Conservation (phyloP, 2,329 filamentous ascomycete species). For the Didymella pomorum region DNA sequence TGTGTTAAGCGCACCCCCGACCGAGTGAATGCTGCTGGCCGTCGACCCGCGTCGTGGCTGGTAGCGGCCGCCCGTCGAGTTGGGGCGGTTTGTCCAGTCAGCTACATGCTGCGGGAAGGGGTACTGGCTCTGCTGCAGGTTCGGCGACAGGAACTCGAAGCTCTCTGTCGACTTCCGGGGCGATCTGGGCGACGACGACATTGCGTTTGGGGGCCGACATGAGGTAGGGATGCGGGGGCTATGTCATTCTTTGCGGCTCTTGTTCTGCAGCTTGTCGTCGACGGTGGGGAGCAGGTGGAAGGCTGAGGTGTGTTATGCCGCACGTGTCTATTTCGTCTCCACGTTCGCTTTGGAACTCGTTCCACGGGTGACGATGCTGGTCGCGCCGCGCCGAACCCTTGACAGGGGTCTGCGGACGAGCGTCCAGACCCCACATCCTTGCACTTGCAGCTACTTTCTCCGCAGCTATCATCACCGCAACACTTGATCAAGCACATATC, state of each 20-base stretch:
- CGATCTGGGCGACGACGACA: conserved; percentile 51
- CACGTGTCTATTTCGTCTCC: conserved; percentile 11
- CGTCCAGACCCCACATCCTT: conserved; percentile 9
- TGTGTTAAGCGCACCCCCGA: conserved; percentile 82
- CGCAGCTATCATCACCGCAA: background rate
- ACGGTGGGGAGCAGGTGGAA: too few species aligned
- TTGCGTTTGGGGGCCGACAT: conserved; percentile 46
- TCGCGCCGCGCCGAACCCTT: conserved; percentile 11
- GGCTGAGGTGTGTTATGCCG: too few species aligned
- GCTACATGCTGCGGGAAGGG: conserved; percentile 62
- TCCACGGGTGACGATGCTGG: conserved; percentile 18
- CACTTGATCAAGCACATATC: background rate
- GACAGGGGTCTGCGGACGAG: conserved; percentile 14
- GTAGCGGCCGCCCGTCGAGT: conserved; percentile 57
- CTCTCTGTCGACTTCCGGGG: conserved; percentile 59
- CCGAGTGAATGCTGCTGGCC: conserved; percentile 85
- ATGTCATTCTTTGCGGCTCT: conserved; percentile 14
- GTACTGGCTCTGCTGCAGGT: conserved; percentile 55
- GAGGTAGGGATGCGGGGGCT: conserved; percentile 9
- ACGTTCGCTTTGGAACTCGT: conserved; percentile 12
- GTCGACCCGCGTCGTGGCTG: conserved; percentile 77
- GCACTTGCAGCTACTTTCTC: background rate
- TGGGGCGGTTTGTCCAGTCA: conserved; percentile 60
- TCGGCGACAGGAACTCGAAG: conserved; percentile 56
- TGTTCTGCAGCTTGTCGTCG: too few species aligned